Conservation (phyloP, 352 stramenopile genomes). For the Globisporangium nunn region DNA sequence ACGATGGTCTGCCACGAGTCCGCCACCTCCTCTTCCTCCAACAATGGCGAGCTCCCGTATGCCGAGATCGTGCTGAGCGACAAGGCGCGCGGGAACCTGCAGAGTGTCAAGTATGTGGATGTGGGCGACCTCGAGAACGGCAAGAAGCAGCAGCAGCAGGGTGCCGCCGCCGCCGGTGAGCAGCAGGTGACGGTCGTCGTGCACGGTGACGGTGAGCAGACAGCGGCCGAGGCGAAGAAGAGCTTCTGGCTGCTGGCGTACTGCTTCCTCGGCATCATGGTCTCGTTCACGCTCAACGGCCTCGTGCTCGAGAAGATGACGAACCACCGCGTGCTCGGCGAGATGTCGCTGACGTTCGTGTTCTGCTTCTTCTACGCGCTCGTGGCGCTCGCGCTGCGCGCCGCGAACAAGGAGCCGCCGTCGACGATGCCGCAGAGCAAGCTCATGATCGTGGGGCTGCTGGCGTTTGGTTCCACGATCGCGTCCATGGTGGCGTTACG, state of each 20-base stretch:
- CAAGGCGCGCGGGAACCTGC: slow-evolving; percentile 12
- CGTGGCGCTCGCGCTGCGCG: slow-evolving; percentile 53
- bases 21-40: slow-evolving; percentile 15
- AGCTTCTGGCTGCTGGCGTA: slow-evolving; percentile 56
- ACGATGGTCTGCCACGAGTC: slow-evolving; percentile 14
- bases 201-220: slow-evolving; percentile 1
- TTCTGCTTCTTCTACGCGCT: slow-evolving; percentile 73
- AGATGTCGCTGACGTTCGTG: slow-evolving; percentile 82
- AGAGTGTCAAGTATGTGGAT: slow-evolving; percentile 24
- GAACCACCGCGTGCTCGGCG: slow-evolving; percentile 68
- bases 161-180: slow-evolving; percentile 1
- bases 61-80: slow-evolving; percentile 52
- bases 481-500: slow-evolving; percentile 77
- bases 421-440: slow-evolving; percentile 71
- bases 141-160: slow-evolving; percentile 8
- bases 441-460: slow-evolving; percentile 47
- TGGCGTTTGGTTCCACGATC: slow-evolving; percentile 77
- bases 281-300: slow-evolving; percentile 79
- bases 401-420: slow-evolving; percentile 50
- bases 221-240: slow-evolving; percentile 22
- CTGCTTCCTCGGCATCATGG: slow-evolving; percentile 79
- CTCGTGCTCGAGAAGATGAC: slow-evolving; percentile 82
- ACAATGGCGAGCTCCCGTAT: slow-evolving; percentile 40
- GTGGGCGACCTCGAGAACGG: slow-evolving; percentile 22
- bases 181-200: slow-evolving; percentile 6